These are phyloP conservation scores for Quercus wislizeni DNA, from an alignment of 306 rosid genomes.

Conservation along the genomic window DNA sequence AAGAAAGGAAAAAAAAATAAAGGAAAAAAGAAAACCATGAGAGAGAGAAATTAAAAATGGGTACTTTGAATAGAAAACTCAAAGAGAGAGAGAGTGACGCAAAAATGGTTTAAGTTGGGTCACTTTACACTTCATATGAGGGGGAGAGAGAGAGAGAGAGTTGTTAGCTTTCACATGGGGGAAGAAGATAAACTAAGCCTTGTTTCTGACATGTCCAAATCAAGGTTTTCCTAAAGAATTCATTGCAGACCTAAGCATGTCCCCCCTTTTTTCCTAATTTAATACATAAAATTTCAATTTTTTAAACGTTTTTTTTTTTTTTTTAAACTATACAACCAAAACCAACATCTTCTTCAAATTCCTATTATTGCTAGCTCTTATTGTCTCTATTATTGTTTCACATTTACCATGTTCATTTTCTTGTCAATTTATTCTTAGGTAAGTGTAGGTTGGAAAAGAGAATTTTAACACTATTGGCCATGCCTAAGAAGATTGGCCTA, in stretches of 20 bases:
- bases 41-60: slow-evolving; percentile 2
- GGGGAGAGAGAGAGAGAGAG: slow-evolving; percentile 15
- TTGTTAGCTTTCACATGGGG: slow-evolving; percentile 64
- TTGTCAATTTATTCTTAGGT: slow-evolving; percentile 37
- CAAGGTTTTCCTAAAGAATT: slow-evolving; percentile 56
- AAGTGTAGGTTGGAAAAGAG: slow-evolving; percentile 30
- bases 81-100: slow-evolving; percentile 23
- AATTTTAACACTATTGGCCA: slow-evolving; percentile 29
- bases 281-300: slow-evolving; percentile 28
- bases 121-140: slow-evolving; percentile 52
- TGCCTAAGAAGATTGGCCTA: slow-evolving; percentile 21
- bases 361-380: slow-evolving; percentile 16
- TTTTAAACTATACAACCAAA: slow-evolving; percentile 14
- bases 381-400: slow-evolving; percentile 38
- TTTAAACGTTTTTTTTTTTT: slow-evolving; percentile 26
- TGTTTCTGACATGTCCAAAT: slow-evolving; percentile 73
- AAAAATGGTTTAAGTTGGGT: slow-evolving; percentile 28
- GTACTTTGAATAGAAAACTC: slow-evolving; percentile 23
- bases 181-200: slow-evolving; percentile 33
- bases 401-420: slow-evolving; percentile 27
- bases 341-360: slow-evolving; percentile 19
- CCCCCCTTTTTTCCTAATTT: slow-evolving; percentile 39
- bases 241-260: slow-evolving; percentile 54
- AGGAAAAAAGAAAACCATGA: slow-evolving; percentile 1
- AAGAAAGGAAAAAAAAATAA: neutral